phyloP scores from a whole-genome alignment of 257 asterid genomes.

The Nemophila menziesii region DNA sequence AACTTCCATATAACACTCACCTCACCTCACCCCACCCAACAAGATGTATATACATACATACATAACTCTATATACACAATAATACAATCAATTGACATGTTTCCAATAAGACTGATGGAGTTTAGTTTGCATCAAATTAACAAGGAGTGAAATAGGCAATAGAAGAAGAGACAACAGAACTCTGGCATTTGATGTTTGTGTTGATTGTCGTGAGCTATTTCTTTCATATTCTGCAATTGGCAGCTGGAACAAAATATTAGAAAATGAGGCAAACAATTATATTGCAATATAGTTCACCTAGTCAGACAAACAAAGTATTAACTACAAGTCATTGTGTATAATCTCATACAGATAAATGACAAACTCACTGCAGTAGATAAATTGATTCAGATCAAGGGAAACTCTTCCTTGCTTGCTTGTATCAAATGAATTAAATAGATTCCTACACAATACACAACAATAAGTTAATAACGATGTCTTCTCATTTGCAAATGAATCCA shows the following conservation, averaged over 20 bases:
- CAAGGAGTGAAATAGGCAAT: no score
- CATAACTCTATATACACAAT: no score
- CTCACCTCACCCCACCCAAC: no score
- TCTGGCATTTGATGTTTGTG: no score
- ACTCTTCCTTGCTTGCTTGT: constrained; percentile 72
- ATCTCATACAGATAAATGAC: not conserved
- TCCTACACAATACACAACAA: constrained; percentile 26
- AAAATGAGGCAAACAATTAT: not conserved
- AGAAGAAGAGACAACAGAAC: no score
- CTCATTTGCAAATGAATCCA: no score
- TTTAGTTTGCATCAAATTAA: no score
- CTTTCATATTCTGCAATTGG: constrained; percentile 67
- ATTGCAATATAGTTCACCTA: not conserved
- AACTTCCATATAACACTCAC: no score
- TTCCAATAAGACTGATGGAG: no score
- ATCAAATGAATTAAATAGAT: constrained; percentile 66
- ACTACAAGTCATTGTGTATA: not conserved
- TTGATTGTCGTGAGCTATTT: not conserved
- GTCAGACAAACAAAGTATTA: not conserved
- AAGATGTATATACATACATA: no score
- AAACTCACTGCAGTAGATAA: constrained; percentile 68
- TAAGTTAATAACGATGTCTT: no score
- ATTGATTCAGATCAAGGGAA: constrained; percentile 76
- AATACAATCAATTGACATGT: no score
- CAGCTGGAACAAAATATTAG: constrained; percentile 29